These are phyloP conservation scores for Metschnikowia kunwiensis DNA, from an alignment of 805 yeast species.

Conservation along the genomic window DNA sequence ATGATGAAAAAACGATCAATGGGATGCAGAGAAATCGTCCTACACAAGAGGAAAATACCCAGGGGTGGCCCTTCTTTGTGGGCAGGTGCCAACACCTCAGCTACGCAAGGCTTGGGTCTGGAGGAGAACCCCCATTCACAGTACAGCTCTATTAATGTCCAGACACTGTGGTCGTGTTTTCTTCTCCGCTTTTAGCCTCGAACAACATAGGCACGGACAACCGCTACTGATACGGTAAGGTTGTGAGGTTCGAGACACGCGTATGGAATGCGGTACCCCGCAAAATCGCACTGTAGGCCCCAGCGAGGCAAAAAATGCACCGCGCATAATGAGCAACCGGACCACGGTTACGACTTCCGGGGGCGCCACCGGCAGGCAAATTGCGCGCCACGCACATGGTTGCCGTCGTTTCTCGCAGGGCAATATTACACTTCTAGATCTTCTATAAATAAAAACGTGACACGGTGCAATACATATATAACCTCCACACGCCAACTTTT, in stretches of 20 bases:
- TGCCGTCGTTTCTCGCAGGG: slow-evolving; percentile 7
- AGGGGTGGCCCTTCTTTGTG: too few relatives aligned
- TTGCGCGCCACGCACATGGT: slow-evolving; percentile 1
- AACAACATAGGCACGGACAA: too few relatives aligned
- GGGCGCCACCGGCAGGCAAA: neutral
- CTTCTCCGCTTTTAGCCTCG: too few relatives aligned
- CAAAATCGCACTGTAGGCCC: slow-evolving; percentile 1
- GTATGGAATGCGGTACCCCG: neutral
- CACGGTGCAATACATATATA: slow-evolving; percentile 13
- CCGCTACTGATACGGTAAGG: too few relatives aligned
- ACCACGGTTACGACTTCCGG: slow-evolving; percentile 2
- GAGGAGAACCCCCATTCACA: too few relatives aligned
- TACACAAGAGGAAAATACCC: too few relatives aligned
- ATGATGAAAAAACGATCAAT: too few relatives aligned
- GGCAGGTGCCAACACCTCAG: too few relatives aligned
- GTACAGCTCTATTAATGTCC: too few relatives aligned
- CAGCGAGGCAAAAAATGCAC: neutral
- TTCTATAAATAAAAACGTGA: slow-evolving; percentile 17
- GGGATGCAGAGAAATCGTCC: too few relatives aligned
- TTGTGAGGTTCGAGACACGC: slow-evolving; percentile 4
- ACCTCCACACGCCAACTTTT: slow-evolving; percentile 1
- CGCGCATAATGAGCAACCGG: slow-evolving; percentile 2
- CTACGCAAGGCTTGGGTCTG: too few relatives aligned
- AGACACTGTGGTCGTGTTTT: too few relatives aligned
- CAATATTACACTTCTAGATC: slow-evolving; percentile 14